Evolutionary conservation across 345 rosid species (phyloP).

Genomic region (Eucalyptus sp.): DNA sequence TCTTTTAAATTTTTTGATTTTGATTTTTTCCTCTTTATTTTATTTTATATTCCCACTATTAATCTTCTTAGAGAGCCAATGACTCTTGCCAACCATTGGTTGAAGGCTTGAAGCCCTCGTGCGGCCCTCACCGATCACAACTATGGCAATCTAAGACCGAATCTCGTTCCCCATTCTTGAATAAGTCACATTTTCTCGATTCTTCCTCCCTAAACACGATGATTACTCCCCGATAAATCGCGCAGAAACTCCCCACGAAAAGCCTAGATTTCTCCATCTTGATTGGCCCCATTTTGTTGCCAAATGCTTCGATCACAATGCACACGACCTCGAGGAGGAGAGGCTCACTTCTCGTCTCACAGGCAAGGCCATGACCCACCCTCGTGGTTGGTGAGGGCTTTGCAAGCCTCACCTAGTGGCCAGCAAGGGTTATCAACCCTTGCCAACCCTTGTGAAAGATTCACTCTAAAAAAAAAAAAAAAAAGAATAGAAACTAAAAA

Average conservation of each 20-base stretch:
- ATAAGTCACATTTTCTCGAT: neutral
- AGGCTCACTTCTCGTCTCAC: neutral
- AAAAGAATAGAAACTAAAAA: too few relatives aligned
- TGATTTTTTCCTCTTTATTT: too few relatives aligned
- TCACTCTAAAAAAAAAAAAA: too few relatives aligned
- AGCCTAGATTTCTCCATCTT: neutral
- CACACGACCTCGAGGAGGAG: neutral
- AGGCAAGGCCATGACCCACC: neutral
- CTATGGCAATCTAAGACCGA: neutral
- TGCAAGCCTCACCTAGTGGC: neutral
- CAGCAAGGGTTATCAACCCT: neutral
- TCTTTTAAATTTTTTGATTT: neutral
- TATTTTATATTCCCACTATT: too few relatives aligned
- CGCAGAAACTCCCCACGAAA: neutral
- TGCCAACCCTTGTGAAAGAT: neutral
- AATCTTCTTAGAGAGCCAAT: too few relatives aligned
- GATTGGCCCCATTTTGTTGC: neutral
- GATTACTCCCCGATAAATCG: neutral
- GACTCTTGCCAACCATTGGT: too few relatives aligned
- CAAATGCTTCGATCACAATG: neutral
- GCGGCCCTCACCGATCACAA: neutral
- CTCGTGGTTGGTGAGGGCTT: neutral
- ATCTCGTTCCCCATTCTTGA: too few relatives aligned
- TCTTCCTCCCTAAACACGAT: neutral
- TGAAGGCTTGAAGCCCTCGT: too few relatives aligned